Percentiles rank a stretch among this genome's conserved stretches.
These are phyloP conservation scores for Eremomyces bilateralis DNA, from an alignment of 495 filamentous ascomycete species.

Conservation along the genomic window DNA sequence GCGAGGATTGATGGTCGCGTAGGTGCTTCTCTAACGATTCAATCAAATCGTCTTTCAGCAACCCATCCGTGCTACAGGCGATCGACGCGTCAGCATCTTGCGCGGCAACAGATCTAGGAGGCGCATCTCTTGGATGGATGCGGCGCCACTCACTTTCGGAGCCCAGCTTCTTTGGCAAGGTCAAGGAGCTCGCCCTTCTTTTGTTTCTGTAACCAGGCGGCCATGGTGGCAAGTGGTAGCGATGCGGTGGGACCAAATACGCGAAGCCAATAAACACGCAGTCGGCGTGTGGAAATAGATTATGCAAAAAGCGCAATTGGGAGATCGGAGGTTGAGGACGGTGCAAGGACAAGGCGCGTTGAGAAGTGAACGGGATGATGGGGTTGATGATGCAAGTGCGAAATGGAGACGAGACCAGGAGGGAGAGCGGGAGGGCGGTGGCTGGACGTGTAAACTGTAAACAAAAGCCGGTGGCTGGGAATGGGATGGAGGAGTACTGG, in stretches of 20 bases:
- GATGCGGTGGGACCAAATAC: constrained; percentile 21
- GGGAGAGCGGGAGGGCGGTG: too few relatives aligned
- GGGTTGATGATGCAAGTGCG: too few relatives aligned
- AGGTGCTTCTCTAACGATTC: constrained; percentile 54
- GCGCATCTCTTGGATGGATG: neutral
- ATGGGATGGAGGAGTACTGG: too few relatives aligned
- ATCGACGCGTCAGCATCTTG: constrained; percentile 5
- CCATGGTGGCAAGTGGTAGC: constrained; percentile 25
- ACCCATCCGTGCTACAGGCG: constrained; percentile 36
- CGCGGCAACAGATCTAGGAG: neutral
- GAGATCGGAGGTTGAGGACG: constrained; percentile 2
- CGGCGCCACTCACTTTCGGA: constrained; percentile 43
- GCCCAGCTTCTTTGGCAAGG: constrained; percentile 47
- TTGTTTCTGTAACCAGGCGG: constrained; percentile 62
- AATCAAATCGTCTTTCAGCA: constrained; percentile 70
- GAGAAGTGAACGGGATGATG: neutral
- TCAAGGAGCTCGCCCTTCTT: constrained; percentile 64
- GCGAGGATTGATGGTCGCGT: constrained; percentile 35
- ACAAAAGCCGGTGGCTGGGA: too few relatives aligned
- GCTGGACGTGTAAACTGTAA: too few relatives aligned
- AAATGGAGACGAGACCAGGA: too few relatives aligned
- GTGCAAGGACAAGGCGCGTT: neutral
- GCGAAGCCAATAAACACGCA: constrained; percentile 22
- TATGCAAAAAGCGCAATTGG: constrained; percentile 1
- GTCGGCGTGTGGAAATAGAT: constrained; percentile 3